Percentiles rank a stretch among this genome's conserved stretches.
These are phyloP conservation scores for Microbotryum saponariae DNA, from an alignment of 1,284 basidiomycete species.

Conservation along the genomic window DNA sequence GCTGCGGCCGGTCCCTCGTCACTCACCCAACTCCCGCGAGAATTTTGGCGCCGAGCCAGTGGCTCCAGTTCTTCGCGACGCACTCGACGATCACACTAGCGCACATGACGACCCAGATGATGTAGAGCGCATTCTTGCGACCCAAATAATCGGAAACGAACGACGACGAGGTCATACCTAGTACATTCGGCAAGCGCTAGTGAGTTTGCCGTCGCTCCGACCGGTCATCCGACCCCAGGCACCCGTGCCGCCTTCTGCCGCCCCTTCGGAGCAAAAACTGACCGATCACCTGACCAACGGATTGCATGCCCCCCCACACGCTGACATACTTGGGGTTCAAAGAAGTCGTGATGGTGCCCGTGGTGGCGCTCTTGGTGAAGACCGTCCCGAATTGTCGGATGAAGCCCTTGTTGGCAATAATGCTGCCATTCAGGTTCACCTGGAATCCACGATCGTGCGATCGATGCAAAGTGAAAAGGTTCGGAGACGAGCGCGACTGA, in stretches of 20 bases:
- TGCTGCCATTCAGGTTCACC: slow-evolving; percentile 34
- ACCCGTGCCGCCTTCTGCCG: too few relatives aligned
- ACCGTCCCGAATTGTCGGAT: slow-evolving; percentile 21
- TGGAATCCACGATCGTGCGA: slow-evolving; percentile 2
- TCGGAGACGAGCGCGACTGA: too few relatives aligned
- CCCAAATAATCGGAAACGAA: slow-evolving; percentile 34
- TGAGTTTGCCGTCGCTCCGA: too few relatives aligned
- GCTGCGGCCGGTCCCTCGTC: too few relatives aligned
- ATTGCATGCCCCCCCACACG: slow-evolving; percentile 36
- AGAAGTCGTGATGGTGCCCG: slow-evolving; percentile 6
- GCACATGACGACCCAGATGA: slow-evolving; percentile 33
- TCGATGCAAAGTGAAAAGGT: too few relatives aligned
- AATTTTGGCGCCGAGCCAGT: slow-evolving; percentile 35
- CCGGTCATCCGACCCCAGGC: too few relatives aligned
- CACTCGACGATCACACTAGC: slow-evolving; percentile 30
- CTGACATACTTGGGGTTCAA: slow-evolving; percentile 28
- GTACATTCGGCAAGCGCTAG: too few relatives aligned
- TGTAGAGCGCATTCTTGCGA: slow-evolving; percentile 31
- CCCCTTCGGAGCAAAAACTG: too few relatives aligned
- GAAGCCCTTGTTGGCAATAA: slow-evolving; percentile 37
- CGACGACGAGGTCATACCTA: slow-evolving; percentile 26
- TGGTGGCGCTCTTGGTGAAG: not conserved
- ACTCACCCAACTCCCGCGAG: slow-evolving; percentile 29
- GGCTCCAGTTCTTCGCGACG: slow-evolving; percentile 31
- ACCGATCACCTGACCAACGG: slow-evolving; percentile 29